These are phyloP conservation scores for Lipomyces yarrowii DNA, from an alignment of 1,139 yeast genomes.

Conservation along the genomic window DNA sequence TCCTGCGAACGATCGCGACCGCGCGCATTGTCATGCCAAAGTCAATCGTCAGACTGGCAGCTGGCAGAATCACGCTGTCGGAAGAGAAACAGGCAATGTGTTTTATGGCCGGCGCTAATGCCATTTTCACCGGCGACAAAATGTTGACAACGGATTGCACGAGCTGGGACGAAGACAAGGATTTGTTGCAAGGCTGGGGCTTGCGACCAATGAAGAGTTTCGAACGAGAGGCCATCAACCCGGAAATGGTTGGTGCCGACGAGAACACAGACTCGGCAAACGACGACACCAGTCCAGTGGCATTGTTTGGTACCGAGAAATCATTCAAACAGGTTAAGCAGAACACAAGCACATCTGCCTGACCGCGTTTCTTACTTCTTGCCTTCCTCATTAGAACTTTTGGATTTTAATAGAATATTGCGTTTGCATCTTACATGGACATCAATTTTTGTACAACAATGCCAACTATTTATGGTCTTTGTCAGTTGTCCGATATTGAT, in stretches of 20 bases:
- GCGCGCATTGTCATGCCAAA: slow-evolving; percentile 76
- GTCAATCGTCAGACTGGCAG: slow-evolving; percentile 72
- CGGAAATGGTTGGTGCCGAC: slow-evolving; percentile 5
- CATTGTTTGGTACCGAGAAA: slow-evolving; percentile 11
- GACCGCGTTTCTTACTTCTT: no score
- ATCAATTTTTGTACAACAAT: no score
- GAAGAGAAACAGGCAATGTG: slow-evolving; percentile 75
- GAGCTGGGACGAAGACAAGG: slow-evolving; percentile 82
- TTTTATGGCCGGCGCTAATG: slow-evolving; percentile 78
- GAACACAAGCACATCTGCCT: neutral
- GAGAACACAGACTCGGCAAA: neutral
- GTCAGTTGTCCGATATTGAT: no score
- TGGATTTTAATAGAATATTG: neutral
- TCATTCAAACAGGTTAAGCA: slow-evolving; percentile 1
- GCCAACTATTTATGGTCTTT: no score
- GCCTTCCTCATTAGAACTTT: neutral
- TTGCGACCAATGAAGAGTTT: slow-evolving; percentile 59
- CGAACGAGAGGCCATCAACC: slow-evolving; percentile 17
- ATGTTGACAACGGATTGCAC: slow-evolving; percentile 84
- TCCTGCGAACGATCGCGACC: slow-evolving; percentile 71
- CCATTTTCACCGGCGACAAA: slow-evolving; percentile 78
- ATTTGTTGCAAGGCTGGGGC: slow-evolving; percentile 72
- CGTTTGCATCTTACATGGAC: neutral
- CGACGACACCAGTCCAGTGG: neutral
- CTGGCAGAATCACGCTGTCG: slow-evolving; percentile 80